These are phyloP conservation scores for Coemansia sp. DNA, from an alignment of 192 early-diverging fungal genomes.

Conservation along the genomic window DNA sequence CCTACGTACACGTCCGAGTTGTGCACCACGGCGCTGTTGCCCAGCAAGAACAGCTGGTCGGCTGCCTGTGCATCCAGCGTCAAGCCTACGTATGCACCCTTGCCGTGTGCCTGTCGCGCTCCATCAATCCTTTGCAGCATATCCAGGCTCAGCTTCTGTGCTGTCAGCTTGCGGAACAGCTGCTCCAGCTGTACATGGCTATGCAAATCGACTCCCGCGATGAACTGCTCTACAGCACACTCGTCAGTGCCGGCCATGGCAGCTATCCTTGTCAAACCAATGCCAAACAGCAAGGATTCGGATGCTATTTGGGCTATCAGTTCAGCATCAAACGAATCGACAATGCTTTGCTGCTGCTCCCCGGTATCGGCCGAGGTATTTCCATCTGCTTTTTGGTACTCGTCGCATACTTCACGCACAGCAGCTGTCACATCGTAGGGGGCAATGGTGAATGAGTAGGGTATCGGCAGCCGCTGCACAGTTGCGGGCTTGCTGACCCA, in stretches of 20 bases:
- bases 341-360: neutral
- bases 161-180: conserved; percentile 4
- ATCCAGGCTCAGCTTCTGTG: neutral
- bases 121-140: conserved; percentile 4
- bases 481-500: neutral
- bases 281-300: conserved; percentile 4
- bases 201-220: neutral
- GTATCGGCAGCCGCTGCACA: conserved; percentile 11
- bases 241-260: neutral
- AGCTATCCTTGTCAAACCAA: neutral
- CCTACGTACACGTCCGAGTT: conserved; percentile 97
- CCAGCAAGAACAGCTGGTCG: conserved; percentile 53
- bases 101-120: conserved; percentile 1
- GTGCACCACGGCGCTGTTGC: conserved; percentile 43
- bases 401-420: conserved; percentile 2
- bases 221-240: conserved; percentile 2
- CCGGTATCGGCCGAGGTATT: neutral
- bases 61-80: conserved; percentile 12
- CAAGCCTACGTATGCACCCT: conserved; percentile 32
- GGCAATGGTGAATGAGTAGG: conserved; percentile 13
- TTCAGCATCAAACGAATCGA: neutral
- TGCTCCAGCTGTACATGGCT: neutral
- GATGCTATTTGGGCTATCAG: conserved; percentile 8
- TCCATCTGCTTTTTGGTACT: neutral
- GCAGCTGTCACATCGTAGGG: conserved; percentile 2